phyloP scores from a whole-genome alignment of 345 rosid species.

The Abelmoschus esculentus region DNA sequence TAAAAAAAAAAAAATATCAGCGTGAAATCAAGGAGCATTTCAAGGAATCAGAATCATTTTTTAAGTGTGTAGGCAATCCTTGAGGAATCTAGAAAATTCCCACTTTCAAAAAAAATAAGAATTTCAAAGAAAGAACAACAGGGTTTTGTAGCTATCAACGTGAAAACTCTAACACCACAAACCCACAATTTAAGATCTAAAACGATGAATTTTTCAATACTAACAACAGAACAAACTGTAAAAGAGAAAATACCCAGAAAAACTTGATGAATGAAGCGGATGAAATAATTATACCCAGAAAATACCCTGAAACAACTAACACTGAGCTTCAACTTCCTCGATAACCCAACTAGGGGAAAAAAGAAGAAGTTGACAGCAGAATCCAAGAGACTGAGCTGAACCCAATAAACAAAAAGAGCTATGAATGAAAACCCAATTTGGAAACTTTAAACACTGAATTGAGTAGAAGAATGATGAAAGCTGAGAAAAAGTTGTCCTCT shows the following conservation, averaged over 20 bases:
- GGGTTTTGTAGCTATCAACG: not conserved
- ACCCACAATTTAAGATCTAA: slow-evolving; percentile 22
- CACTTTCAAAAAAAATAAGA: slow-evolving; percentile 15
- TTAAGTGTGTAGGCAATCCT: slow-evolving; percentile 19
- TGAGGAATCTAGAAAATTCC: slow-evolving; percentile 51
- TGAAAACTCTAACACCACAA: slow-evolving; percentile 10
- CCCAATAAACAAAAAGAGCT: slow-evolving; percentile 2
- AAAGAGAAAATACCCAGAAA: slow-evolving; percentile 17
- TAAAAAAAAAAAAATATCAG: slow-evolving; percentile 15
- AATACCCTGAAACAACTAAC: not conserved
- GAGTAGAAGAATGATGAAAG: slow-evolving; percentile 9
- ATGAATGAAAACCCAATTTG: not conserved
- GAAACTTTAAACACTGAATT: slow-evolving; percentile 8
- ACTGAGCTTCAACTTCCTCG: slow-evolving; percentile 9
- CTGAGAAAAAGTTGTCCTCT: slow-evolving; percentile 20
- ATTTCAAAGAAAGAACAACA: not conserved
- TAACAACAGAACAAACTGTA: not conserved
- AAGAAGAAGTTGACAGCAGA: slow-evolving; percentile 7
- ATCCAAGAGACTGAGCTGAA: not conserved
- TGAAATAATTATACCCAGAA: no score
- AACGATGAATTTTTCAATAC: slow-evolving; percentile 11
- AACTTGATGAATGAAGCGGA: not conserved
- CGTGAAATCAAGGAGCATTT: slow-evolving; percentile 45
- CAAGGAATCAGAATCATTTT: slow-evolving; percentile 48
- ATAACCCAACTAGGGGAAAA: slow-evolving; percentile 11